Conservation (phyloP, 495 filamentous ascomycete genomes). For the Aspergillus sparsus region DNA sequence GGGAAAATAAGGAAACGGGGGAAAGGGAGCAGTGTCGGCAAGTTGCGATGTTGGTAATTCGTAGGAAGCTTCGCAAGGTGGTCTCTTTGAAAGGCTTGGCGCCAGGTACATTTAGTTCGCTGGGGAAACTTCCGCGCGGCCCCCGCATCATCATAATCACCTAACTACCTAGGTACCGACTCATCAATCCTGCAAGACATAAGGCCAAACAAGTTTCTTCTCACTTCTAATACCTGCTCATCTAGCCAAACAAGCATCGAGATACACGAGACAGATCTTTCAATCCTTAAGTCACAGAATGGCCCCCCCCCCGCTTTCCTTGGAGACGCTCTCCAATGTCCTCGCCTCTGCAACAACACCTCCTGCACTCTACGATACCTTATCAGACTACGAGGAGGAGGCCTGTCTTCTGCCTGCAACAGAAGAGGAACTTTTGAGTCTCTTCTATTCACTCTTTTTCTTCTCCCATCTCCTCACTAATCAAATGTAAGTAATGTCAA, state of each 20-base stretch:
- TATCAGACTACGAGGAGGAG: slow-evolving; percentile 48
- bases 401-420: slow-evolving; percentile 37
- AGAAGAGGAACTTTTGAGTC: slow-evolving; percentile 38
- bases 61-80: slow-evolving; percentile 49
- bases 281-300: slow-evolving; percentile 22
- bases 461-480: slow-evolving; percentile 54
- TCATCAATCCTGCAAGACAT: too few relatives aligned
- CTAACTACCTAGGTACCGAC: too few relatives aligned
- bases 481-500: slow-evolving; percentile 43
- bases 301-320: slow-evolving; percentile 38
- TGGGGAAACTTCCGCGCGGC: slow-evolving; percentile 39
- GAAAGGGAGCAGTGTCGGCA: slow-evolving; percentile 24
- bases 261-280: neutral
- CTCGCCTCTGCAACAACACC: slow-evolving; percentile 37
- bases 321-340: slow-evolving; percentile 43
- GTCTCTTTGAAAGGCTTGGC: slow-evolving; percentile 47
- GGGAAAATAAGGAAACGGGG: slow-evolving; percentile 28
- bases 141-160: slow-evolving; percentile 26
- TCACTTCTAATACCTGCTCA: neutral
- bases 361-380: slow-evolving; percentile 43
- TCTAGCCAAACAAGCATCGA: neutral
- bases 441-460: slow-evolving; percentile 54
- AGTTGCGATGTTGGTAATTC: slow-evolving; percentile 42
- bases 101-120: slow-evolving; percentile 29
- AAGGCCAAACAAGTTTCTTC: too few relatives aligned